phyloP scores from a whole-genome alignment of 768 basidiomycete genomes.

The Trametes villosa region DNA sequence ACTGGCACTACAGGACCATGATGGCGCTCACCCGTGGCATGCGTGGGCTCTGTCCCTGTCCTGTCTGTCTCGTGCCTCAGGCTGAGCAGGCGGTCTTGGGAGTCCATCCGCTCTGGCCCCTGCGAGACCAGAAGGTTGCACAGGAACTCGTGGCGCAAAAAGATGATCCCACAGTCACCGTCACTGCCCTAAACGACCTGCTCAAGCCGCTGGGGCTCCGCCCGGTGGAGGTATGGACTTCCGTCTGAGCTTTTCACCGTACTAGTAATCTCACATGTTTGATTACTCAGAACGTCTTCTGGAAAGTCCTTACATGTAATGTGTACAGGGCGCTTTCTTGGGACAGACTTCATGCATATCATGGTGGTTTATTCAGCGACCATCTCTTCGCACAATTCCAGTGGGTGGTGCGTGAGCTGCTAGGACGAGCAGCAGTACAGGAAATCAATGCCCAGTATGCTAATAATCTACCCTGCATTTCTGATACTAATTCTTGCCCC shows the following conservation, averaged over 20 bases:
- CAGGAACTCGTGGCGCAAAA: not conserved
- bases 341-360: slow-evolving; percentile 20
- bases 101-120: not conserved
- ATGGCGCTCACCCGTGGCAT: slow-evolving; percentile 21
- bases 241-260: not conserved
- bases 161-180: too few species aligned
- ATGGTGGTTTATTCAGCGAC: slow-evolving; percentile 17
- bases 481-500: not conserved
- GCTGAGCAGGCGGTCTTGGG: not conserved
- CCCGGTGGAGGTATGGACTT: not conserved
- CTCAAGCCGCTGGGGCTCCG: not conserved
- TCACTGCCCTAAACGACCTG: too few species aligned
- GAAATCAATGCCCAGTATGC: slow-evolving; percentile 1
- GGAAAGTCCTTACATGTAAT: slow-evolving; percentile 11
- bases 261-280: not conserved
- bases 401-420: not conserved
- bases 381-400: slow-evolving; percentile 15
- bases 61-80: slow-evolving; percentile 18
- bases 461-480: not conserved
- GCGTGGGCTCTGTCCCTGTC: slow-evolving; percentile 15
- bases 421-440: not conserved
- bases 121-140: not conserved
- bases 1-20: slow-evolving; percentile 14
- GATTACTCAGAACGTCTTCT: slow-evolving; percentile 11
- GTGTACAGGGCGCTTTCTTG: slow-evolving; percentile 19